These are phyloP conservation scores for Simmondsia chinensis DNA, from an alignment of 148 eudicot genomes.

Conservation along the genomic window DNA sequence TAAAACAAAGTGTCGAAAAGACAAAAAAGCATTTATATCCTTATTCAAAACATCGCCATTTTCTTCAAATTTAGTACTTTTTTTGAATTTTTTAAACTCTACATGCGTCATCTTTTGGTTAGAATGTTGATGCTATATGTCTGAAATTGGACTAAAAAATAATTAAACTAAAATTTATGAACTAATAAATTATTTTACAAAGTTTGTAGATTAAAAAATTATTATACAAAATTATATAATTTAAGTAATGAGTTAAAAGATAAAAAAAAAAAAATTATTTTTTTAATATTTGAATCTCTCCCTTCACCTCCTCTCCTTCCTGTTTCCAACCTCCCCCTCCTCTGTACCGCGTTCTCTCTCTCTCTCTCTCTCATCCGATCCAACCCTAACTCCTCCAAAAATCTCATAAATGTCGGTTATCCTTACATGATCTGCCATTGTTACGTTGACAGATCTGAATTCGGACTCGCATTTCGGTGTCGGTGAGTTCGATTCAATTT, in stretches of 20 bases:
- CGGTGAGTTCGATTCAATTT: slow-evolving; percentile 12
- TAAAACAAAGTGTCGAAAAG: no score
- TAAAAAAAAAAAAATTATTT: neutral
- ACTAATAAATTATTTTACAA: no score
- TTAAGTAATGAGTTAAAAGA: neutral
- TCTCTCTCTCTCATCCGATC: slow-evolving; percentile 4
- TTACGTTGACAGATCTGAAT: neutral
- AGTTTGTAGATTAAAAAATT: no score
- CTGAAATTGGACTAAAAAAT: no score
- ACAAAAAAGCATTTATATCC: no score
- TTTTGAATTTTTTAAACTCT: no score
- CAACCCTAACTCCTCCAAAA: slow-evolving; percentile 3
- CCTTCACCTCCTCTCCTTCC: neutral
- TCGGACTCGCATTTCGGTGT: neutral
- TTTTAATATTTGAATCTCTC: neutral
- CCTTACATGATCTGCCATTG: slow-evolving; percentile 5
- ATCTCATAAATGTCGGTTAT: slow-evolving; percentile 13
- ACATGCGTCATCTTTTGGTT: no score
- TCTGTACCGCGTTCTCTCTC: slow-evolving; percentile 3
- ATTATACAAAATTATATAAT: no score
- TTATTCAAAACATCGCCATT: no score
- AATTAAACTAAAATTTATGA: no score
- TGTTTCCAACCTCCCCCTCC: neutral
- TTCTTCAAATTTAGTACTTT: no score
- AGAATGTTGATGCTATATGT: no score